Evolutionary conservation across 768 basidiomycete species (phyloP).

Genomic region (Leccinum sublutescens): DNA sequence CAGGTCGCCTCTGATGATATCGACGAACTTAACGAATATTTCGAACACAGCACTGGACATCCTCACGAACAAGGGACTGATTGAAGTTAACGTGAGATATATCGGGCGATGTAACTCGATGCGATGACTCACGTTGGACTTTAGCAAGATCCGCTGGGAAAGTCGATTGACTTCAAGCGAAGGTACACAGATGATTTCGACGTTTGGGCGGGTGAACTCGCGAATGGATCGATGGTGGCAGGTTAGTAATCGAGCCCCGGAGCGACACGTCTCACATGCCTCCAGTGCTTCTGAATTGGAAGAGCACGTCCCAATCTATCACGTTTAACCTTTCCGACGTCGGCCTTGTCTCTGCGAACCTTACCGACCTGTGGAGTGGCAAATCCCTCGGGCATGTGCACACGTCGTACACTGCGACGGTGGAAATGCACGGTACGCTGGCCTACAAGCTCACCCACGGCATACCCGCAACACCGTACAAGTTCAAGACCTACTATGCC

Average conservation of each 20-base stretch:
- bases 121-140: background rate
- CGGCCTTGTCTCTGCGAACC: conserved; percentile 2
- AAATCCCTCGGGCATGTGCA: background rate
- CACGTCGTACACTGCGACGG: background rate
- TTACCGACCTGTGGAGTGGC: conserved; percentile 8
- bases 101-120: background rate
- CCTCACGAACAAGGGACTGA: conserved; percentile 8
- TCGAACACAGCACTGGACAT: background rate
- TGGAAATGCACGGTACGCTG: conserved; percentile 4
- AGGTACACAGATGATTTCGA: conserved; percentile 13
- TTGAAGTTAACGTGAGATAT: conserved; percentile 8
- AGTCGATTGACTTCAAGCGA: conserved; percentile 8
- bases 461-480: background rate
- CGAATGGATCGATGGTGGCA: conserved; percentile 9
- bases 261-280: background rate
- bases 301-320: background rate
- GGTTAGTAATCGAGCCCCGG: background rate
- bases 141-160: conserved; percentile 16
- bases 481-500: conserved; percentile 3
- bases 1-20: conserved; percentile 16
- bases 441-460: conserved; percentile 5
- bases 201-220: conserved; percentile 10
- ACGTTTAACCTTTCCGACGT: conserved; percentile 8
- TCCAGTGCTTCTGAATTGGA: conserved; percentile 11
- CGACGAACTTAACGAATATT: conserved; percentile 5